These are phyloP conservation scores for Thalassia testudinum DNA, from an alignment of 116 monocot genomes.

Conservation along the genomic window DNA sequence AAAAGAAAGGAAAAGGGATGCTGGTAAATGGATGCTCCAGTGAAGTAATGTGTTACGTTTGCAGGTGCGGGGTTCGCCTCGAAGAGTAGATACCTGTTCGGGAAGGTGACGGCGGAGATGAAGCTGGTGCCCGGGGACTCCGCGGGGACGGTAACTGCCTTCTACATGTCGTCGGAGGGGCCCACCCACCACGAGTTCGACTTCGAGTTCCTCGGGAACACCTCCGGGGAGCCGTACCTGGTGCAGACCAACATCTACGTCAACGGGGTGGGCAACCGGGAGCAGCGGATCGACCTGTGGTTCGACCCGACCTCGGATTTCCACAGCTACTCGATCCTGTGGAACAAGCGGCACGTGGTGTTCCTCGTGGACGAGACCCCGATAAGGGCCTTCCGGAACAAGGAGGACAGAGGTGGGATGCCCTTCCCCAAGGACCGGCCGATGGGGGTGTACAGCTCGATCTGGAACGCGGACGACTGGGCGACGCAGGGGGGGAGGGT, in stretches of 20 bases:
- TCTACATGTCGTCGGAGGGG: slow-evolving; percentile 62
- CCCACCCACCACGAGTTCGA: slow-evolving; percentile 33
- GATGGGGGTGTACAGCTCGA: slow-evolving; percentile 77
- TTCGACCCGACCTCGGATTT: slow-evolving; percentile 33
- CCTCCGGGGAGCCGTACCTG: slow-evolving; percentile 24
- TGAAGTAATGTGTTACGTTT: neutral
- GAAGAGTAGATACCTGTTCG: slow-evolving; percentile 76
- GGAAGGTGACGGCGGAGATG: slow-evolving; percentile 56
- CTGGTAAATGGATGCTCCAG: neutral
- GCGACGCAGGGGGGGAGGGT: slow-evolving; percentile 84
- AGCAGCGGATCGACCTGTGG: slow-evolving; percentile 29
- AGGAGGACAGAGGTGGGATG: slow-evolving; percentile 6
- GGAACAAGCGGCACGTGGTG: slow-evolving; percentile 14
- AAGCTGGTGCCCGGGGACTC: slow-evolving; percentile 83
- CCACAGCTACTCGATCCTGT: slow-evolving; percentile 28
- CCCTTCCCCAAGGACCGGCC: slow-evolving; percentile 50
- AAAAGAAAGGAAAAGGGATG: neutral
- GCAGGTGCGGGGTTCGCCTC: slow-evolving; percentile 74
- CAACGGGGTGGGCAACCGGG: slow-evolving; percentile 27
- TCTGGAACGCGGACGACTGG: slow-evolving; percentile 99
- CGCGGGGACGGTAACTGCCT: slow-evolving; percentile 89
- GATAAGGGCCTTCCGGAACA: slow-evolving; percentile 19
- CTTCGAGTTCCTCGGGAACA: slow-evolving; percentile 43
- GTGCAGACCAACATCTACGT: slow-evolving; percentile 39
- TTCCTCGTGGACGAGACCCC: slow-evolving; percentile 28